Conservation (phyloP, 164 flowering plant genomes). For the Tinospora cordifolia region DNA sequence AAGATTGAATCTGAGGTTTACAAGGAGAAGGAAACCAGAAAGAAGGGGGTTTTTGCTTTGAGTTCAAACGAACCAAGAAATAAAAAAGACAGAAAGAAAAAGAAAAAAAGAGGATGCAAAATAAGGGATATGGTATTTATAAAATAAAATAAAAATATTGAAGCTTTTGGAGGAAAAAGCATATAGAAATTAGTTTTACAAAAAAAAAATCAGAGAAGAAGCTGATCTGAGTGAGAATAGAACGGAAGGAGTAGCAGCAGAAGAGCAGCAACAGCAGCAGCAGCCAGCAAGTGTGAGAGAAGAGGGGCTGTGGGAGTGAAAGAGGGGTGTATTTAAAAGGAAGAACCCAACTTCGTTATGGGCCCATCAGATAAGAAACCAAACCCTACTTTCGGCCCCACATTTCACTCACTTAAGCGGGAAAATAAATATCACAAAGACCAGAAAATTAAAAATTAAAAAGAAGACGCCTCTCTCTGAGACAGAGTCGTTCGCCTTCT, state of each 20-base stretch:
- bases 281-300: background rate
- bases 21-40: too few relatives aligned
- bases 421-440: background rate
- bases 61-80: background rate
- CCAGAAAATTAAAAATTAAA: background rate
- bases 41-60: background rate
- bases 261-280: background rate
- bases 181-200: background rate
- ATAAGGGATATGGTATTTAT: background rate
- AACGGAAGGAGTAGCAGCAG: background rate
- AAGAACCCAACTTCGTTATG: background rate
- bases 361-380: background rate
- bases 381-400: background rate
- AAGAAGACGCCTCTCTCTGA: background rate
- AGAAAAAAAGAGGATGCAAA: background rate
- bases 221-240: background rate
- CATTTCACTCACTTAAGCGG: background rate
- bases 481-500: background rate
- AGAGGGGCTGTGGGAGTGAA: too few relatives aligned
- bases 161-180: background rate
- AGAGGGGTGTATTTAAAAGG: background rate
- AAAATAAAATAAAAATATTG: background rate
- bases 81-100: background rate
- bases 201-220: background rate
- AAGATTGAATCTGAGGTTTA: background rate